phyloP scores from a whole-genome alignment of 2,329 filamentous ascomycete genomes.

The Xylariaceae sp. region DNA sequence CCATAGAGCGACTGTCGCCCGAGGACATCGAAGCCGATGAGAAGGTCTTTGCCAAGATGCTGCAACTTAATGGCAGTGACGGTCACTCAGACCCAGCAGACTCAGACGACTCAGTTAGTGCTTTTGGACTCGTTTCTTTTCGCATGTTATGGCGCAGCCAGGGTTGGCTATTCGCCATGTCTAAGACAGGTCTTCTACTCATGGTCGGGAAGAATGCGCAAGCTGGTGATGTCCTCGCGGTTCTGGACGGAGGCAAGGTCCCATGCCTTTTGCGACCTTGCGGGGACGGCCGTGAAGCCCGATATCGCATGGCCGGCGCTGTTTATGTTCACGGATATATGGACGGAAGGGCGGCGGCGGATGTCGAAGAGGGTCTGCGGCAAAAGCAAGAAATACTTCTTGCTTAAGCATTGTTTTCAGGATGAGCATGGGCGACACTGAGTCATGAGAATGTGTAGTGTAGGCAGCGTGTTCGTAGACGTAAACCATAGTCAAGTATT shows the following conservation, averaged over 20 bases:
- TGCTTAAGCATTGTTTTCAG: background rate
- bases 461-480: no score
- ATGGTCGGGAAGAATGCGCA: background rate
- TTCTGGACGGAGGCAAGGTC: constrained; percentile 6
- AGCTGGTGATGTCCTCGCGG: constrained; percentile 1
- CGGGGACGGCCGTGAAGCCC: background rate
- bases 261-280: constrained; percentile 6
- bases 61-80: background rate
- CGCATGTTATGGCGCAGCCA: background rate
- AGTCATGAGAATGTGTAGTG: no score
- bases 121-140: no score
- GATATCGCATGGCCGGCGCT: background rate
- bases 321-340: constrained; percentile 10
- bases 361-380: background rate
- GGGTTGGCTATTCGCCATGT: background rate
- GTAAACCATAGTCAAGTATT: no score
- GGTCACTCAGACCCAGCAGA: background rate
- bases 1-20: background rate
- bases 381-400: constrained; percentile 1
- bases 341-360: constrained; percentile 1
- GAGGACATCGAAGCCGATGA: constrained; percentile 3
- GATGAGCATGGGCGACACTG: no score
- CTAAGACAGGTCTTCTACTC: constrained; percentile 4
- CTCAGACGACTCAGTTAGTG: no score
- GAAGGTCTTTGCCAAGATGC: background rate